Base-by-base conservation (phyloP, 768 basidiomycete genomes). In the Xanthoconium stramineum region DNA sequence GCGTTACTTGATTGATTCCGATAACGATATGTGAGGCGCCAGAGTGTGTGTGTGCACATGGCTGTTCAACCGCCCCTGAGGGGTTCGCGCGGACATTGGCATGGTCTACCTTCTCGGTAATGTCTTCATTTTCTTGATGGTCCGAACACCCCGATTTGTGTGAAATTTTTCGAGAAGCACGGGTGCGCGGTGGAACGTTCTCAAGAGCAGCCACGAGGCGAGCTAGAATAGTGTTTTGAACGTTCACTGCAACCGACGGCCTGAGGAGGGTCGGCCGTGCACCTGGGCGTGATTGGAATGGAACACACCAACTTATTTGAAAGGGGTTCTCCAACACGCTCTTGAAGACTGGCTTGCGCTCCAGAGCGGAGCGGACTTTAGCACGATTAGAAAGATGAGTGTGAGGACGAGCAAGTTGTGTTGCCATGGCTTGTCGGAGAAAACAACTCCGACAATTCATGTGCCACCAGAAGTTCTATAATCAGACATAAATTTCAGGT, bases 1-100 rank as follows among this genome's bases (percentile, higher is more conserved):
- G 86, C 1, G 91, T 91, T 14, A 94, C 88, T 63, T 83, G 76
- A 63, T 94, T 94, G 57, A 94, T 86, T n/a, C 92, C 92, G 46
- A 85, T 65, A 11, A 76, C 68, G 35, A 87, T 56, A 65, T 86
- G 81, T 17, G 53, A 42, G n/a, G 45, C 47, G 24, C 42, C 37
- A 11, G 39, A 24, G 14, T 15, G 28, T 5, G 11, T 47, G 35
- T 43, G 20, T 7, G n/a, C 10, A 19, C 30, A 33, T 8, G 17
- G 12, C 7, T 5, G 59, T 11, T 42, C 43, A 11, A 32, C 35
- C 15, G 40, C 37, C 14, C 15, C 47, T 6, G 43, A 7, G 3
- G 29, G 13, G 32, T 29, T 33, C 10, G 48, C n/a, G 49, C 36
- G 44, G 20, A 17, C 30, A 32, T 20, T 29, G 52, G 37, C 37